These are phyloP conservation scores for Circinella minor DNA, from an alignment of 371 early-diverging fungal genomes.

Conservation along the genomic window DNA sequence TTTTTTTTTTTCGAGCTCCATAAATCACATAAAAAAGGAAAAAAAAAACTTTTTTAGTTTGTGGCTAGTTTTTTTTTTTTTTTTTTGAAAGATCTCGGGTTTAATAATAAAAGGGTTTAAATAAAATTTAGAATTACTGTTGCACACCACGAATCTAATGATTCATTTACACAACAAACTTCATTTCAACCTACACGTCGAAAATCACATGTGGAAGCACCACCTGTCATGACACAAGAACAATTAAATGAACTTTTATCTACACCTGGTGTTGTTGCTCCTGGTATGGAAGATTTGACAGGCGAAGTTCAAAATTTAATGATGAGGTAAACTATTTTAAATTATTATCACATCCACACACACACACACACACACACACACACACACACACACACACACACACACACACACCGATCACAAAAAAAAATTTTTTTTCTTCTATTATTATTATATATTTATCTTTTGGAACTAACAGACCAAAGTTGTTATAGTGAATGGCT, in stretches of 20 bases:
- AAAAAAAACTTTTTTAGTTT: background rate
- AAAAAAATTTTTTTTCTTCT: no score
- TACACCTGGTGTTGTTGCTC: background rate
- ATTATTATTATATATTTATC: no score
- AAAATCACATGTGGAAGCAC: constrained; percentile 16
- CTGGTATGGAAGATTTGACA: constrained; percentile 45
- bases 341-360: background rate
- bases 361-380: no score
- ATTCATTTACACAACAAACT: constrained; percentile 10
- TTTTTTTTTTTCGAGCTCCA: no score
- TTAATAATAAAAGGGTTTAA: background rate
- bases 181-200: constrained; percentile 18
- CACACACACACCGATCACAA: background rate
- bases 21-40: no score
- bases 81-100: no score
- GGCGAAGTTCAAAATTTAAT: constrained; percentile 49
- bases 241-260: constrained; percentile 33
- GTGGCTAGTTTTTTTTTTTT: background rate
- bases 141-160: constrained; percentile 22
- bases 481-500: constrained; percentile 15
- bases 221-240: constrained; percentile 26
- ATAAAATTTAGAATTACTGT: constrained; percentile 16
- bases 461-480: background rate
- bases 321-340: constrained; percentile 34
- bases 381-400: no score